These are phyloP conservation scores for Excoecaria agallocha DNA, from an alignment of 345 rosid species.

Conservation along the genomic window DNA sequence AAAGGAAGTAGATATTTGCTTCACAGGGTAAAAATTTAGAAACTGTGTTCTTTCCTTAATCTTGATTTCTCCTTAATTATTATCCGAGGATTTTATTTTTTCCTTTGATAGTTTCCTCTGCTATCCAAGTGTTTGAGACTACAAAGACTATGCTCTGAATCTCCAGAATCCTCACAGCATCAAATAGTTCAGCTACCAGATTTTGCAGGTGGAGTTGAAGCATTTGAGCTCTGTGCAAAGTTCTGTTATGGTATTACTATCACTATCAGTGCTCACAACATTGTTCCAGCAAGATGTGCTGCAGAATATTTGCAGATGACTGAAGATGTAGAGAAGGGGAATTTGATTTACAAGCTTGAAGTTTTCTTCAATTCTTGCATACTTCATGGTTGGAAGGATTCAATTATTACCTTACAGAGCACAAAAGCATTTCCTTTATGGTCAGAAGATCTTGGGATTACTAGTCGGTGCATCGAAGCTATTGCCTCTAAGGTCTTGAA, in stretches of 20 bases:
- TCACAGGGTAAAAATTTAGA: conserved; percentile 68
- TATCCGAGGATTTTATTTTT: neutral
- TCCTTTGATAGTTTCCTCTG: conserved; percentile 68
- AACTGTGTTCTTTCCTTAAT: neutral
- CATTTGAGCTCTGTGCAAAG: conserved; percentile 92
- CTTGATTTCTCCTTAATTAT: neutral
- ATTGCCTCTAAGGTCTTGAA: conserved; percentile 64
- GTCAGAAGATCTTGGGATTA: conserved; percentile 87
- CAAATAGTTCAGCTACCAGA: conserved; percentile 71
- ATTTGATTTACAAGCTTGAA: conserved; percentile 82
- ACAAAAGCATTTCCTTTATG: conserved; percentile 68
- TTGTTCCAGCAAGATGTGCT: conserved; percentile 80
- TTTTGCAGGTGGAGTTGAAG: conserved; percentile 85
- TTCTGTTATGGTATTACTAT: conserved; percentile 95
- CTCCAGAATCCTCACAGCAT: conserved; percentile 61
- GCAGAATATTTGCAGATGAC: conserved; percentile 93
- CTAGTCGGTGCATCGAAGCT: conserved; percentile 80
- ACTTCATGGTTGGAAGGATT: conserved; percentile 89
- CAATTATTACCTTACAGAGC: conserved; percentile 76
- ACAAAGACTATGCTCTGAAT: conserved; percentile 72
- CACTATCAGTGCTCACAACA: conserved; percentile 88
- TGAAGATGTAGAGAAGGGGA: conserved; percentile 96
- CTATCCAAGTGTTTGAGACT: conserved; percentile 80
- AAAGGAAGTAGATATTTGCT: conserved; percentile 78
- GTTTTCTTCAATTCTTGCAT: conserved; percentile 86